Evolutionary conservation across 2,329 filamentous ascomycete species (phyloP).

Genomic region (Ceratocystis cubensis): DNA sequence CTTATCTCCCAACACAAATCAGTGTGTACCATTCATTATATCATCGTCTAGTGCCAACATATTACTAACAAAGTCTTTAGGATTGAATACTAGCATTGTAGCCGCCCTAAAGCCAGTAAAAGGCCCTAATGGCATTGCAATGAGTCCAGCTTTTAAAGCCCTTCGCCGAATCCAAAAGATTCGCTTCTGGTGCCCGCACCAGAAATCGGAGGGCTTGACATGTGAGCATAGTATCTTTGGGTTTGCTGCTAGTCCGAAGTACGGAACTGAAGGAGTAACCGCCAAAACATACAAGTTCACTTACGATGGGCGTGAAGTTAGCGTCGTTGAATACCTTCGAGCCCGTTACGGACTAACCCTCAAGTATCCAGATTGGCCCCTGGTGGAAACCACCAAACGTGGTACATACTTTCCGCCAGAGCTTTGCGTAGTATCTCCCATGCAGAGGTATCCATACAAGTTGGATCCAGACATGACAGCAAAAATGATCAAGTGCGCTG

Average conservation of each 20-base stretch:
- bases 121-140: not conserved
- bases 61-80: not conserved
- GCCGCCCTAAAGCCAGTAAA: not conserved
- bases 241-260: constrained; percentile 37
- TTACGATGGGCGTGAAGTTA: constrained; percentile 34
- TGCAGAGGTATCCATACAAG: constrained; percentile 53
- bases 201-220: constrained; percentile 30
- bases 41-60: not conserved
- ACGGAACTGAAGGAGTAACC: constrained; percentile 35
- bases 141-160: constrained; percentile 30
- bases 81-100: not conserved
- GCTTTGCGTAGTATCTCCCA: constrained; percentile 38
- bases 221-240: constrained; percentile 42
- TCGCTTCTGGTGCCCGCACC: constrained; percentile 44
- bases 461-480: constrained; percentile 53
- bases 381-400: constrained; percentile 44
- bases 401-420: constrained; percentile 49
- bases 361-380: constrained; percentile 37
- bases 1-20: not conserved
- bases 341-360: constrained; percentile 43
- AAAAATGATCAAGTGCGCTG: constrained; percentile 86
- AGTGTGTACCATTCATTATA: not conserved
- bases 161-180: constrained; percentile 44
- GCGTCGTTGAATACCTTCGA: constrained; percentile 43
- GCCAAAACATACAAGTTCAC: constrained; percentile 45